Evolutionary conservation across 108 stramenopile genomes (phyloP), one percentile per base, ranked within the genome.

Genomic region (Ochromonas danica): DNA sequence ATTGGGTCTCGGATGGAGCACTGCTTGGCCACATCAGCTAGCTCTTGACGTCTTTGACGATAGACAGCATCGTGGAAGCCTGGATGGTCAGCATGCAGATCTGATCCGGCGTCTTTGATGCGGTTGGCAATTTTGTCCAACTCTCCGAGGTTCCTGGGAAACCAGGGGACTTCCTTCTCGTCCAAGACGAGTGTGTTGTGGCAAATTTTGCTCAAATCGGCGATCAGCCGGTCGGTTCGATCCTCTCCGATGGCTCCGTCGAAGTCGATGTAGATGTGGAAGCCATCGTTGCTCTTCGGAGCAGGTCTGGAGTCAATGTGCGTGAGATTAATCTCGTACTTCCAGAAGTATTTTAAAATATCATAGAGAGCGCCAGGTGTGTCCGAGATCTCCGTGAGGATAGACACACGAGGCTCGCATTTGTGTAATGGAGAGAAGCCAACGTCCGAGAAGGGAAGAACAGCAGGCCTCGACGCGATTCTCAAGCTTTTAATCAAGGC

Each of bases 111-210:
- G 79, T 94, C 92, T 45, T 94, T 82, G 0, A 90, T 91, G 0
- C 94, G 90, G 80, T 92, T 89, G 30, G 93, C 95, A 42, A 96
- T 91, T 71, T 91, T 72, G 77, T 96, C 95, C 10, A 96, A 87
- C 78, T 96, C 93, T 3, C 6, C 6, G 17, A 35, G 22, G 6
- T 71, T 14, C 88, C 78, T 96, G 93, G 95, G 95, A 67, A 96
- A 96, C 95, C 95, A 96, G 30, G 91, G 87, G 61, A 89, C 90
- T 80, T 95, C 87, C 78, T 92, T 92, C 80, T 93, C 91, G 78
- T 92, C 93, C 57, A 95, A 78, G 30, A 93, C 84, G 0, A 95
- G 78, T 60, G 93, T 67, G 79, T 91, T 93, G 62, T 85, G 83
- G 28, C 90, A 89, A 78, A 88, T 71, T 0, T 84, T 83, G 40